Base-by-base conservation (phyloP, 768 basidiomycete genomes). In the Antrodiella citrinella region DNA sequence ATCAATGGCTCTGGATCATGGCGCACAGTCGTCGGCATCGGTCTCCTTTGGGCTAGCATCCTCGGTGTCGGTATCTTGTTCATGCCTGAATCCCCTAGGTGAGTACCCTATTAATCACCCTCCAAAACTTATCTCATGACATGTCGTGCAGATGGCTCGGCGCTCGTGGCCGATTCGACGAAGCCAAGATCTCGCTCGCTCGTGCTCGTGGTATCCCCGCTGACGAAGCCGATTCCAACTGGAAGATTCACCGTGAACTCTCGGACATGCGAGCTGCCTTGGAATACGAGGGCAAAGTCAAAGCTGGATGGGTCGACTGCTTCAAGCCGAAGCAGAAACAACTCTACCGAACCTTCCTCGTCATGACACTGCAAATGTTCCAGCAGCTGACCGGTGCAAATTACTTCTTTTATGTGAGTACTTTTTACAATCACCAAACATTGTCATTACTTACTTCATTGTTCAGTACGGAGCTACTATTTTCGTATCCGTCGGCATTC, bases 311-410 rank as follows among this genome's bases (percentile, higher is more conserved):
- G 85, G 50, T 78, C n/a, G 81, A 84, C 51, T 84, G 83, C 63
- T 86, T 88, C 70, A 66, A 60, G 50, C 68, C 71, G 0, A 49
- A 58, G 35, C 72, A 77, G 62, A 84, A 80, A 67, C 75, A 74
- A 3, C 70, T 80, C 1, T 87, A 87, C 62, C 70, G 82, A 50
- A 85, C 84, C 2, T 55, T 79, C 4, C 69, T 83, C 23, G 72
- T 80, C 44, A 84, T 84, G 76, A 63, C 71, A 2, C 65, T 90
- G 19, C 86, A 88, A 65, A 74, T 72, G 51, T 70, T 86, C 54
- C 85, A 88, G 60, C 85, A 88, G 61, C 74, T 87, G 26, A 86
- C 81, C 0, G 80, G 81, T 19, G 80, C 80, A 3, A 83, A 83
- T 63, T 82, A 81, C 60, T 82, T 82, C 67, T 82, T 81, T 67